These are phyloP conservation scores for Chiua virens DNA, from an alignment of 768 basidiomycete genomes.

Conservation along the genomic window DNA sequence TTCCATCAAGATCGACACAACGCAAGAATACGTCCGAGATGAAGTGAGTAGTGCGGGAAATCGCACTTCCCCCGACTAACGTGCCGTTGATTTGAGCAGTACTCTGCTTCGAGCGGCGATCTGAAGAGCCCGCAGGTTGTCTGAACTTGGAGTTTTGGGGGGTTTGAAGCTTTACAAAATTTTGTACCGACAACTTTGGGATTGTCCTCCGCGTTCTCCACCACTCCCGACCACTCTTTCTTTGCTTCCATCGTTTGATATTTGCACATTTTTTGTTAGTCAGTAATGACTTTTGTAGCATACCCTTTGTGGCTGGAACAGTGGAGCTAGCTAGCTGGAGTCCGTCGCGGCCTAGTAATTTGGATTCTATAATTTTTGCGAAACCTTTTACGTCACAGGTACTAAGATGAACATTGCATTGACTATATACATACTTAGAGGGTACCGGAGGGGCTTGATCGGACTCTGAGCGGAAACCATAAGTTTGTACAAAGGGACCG, in stretches of 20 bases:
- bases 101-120: slow-evolving; percentile 18
- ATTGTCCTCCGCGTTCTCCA: neutral
- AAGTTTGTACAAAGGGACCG: too few species aligned
- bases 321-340: slow-evolving; percentile 19
- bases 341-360: slow-evolving; percentile 6
- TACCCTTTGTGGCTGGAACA: slow-evolving; percentile 16
- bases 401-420: too few species aligned
- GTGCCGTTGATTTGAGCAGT: slow-evolving; percentile 7
- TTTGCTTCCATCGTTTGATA: slow-evolving; percentile 2
- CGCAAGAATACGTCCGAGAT: slow-evolving; percentile 53
- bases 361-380: slow-evolving; percentile 1
- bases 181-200: slow-evolving; percentile 1
- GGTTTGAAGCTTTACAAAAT: neutral
- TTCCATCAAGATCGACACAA: slow-evolving; percentile 45
- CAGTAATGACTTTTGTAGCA: slow-evolving; percentile 14
- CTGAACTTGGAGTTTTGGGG: neutral
- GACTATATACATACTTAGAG: too few species aligned
- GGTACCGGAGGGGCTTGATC: too few species aligned
- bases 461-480: too few species aligned
- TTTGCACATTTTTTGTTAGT: neutral
- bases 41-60: slow-evolving; percentile 19
- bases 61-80: neutral
- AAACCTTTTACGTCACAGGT: neutral
- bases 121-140: slow-evolving; percentile 22
- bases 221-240: slow-evolving; percentile 2